Evolutionary conservation across 331 rosid species (phyloP), one percentile per base, ranked within the genome.

Genomic region (Malus hybrid): DNA sequence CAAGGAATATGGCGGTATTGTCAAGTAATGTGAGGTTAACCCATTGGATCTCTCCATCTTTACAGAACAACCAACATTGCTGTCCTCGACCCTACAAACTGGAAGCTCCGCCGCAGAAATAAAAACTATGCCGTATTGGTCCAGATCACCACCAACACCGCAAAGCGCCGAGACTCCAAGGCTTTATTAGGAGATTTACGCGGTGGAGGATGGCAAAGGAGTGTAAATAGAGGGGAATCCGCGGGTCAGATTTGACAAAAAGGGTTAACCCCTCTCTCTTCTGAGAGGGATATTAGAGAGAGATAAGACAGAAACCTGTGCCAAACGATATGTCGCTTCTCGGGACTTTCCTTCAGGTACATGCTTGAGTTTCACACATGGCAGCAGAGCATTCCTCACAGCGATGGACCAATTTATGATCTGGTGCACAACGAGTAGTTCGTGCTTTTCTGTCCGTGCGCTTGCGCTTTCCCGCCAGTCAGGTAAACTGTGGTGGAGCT

Each of bases 41-140:
- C 80, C 70, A 10, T 33, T 70, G 67, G 88, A 85, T 85, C 88
- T 80, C 78, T 85, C 86, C 88, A 85, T 85, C 65, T 33, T 66
- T 24, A 68, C 70, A 31, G 27, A 80, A 70, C 50, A 5, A 27
- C 36, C n/a, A 62, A 28, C 44, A 62, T 16, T 68, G 72, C 48
- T 14, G 48, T 8, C 70, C 61, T 36, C 76, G 22, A 76, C 57
- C 77, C 70, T 69, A 76, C 24, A 42, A 42, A 63, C 39, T 44
- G 66, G 56, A 42, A 62, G 64, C 66, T 65, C 69, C 42, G 62
- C 29, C 27, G 19, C n/a, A 71, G 78, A 73, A 66, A 19, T 32
- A 10, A 48, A 67, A 70, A 62, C 72, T 36, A 29, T n/a, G 69
- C 18, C 60, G 69, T 73, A 24, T 6, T 10, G 34, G 5, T 10